Evolutionary conservation across 208 protist species (phyloP).

Genomic region (Crithidia sp.): DNA sequence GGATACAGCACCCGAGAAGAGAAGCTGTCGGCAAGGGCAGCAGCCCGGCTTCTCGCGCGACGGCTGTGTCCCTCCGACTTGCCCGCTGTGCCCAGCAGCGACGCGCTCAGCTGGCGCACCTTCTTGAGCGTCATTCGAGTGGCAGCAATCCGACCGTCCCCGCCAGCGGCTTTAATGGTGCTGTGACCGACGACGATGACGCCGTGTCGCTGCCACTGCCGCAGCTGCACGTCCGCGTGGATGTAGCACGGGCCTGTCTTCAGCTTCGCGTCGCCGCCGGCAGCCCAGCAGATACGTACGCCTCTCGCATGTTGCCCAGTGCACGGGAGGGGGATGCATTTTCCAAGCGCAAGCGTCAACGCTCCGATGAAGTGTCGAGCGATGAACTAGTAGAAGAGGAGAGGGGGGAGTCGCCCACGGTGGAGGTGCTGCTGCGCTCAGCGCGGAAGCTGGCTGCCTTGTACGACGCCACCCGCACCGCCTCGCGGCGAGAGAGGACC

Average conservation of each 20-base stretch:
- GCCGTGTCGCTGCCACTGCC: neutral
- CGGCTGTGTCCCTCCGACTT: slow-evolving; percentile 18
- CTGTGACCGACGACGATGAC: too few relatives aligned
- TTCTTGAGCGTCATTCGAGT: neutral
- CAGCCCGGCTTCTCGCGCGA: neutral
- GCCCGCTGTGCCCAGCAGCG: slow-evolving; percentile 20
- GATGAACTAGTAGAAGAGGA: neutral
- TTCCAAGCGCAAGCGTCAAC: slow-evolving; percentile 1
- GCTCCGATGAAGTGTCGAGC: too few relatives aligned
- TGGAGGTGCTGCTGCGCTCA: slow-evolving; percentile 39
- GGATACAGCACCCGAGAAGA: neutral
- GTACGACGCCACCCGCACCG: slow-evolving; percentile 21
- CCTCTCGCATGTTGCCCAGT: too few relatives aligned
- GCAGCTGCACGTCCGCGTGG: slow-evolving; percentile 31
- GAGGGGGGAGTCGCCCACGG: slow-evolving; percentile 2
- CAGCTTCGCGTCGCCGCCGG: slow-evolving; percentile 21
- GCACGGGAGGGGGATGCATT: too few relatives aligned
- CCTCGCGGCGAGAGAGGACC: neutral
- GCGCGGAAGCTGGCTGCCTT: slow-evolving; percentile 41
- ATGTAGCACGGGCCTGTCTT: slow-evolving; percentile 22
- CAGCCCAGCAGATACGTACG: too few relatives aligned
- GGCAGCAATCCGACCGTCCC: neutral
- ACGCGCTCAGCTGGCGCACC: slow-evolving; percentile 4
- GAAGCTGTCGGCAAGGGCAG: neutral
- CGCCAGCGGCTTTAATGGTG: neutral